A percentile compares a stretch with the other conserved stretches of the same genome.
phyloP scores from a whole-genome alignment of 2,329 filamentous ascomycete genomes.

The Monilinia polystroma region DNA sequence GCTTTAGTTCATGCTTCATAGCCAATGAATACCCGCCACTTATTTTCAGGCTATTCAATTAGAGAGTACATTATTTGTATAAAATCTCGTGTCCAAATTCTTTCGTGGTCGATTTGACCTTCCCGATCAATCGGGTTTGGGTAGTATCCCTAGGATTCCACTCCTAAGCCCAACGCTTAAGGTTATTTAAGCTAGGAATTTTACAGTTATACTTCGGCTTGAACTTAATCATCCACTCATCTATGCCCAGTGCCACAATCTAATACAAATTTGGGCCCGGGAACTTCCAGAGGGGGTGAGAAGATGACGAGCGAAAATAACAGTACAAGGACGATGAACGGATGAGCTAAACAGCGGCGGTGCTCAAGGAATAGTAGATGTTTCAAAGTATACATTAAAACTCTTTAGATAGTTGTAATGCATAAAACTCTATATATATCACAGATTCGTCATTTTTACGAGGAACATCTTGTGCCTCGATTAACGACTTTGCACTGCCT shows the following conservation, averaged over 20 bases:
- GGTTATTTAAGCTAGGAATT: constrained; percentile 14
- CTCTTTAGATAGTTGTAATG: constrained; percentile 18
- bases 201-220: constrained; percentile 16
- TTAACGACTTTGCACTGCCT: constrained; percentile 21
- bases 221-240: constrained; percentile 12
- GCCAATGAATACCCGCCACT: constrained; percentile 21
- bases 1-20: constrained; percentile 1
- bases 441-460: constrained; percentile 14
- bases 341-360: constrained; percentile 4
- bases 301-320: constrained; percentile 23
- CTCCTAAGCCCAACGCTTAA: constrained; percentile 16
- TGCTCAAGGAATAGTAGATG: constrained; percentile 4
- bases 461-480: constrained; percentile 22
- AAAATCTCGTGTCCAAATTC: constrained; percentile 12
- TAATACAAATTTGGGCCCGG: background rate
- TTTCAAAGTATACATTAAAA: constrained; percentile 8
- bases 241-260: constrained; percentile 19
- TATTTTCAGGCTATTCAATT: constrained; percentile 16
- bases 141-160: constrained; percentile 23
- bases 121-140: constrained; percentile 12
- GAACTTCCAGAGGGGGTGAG: constrained; percentile 8
- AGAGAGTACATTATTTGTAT: background rate
- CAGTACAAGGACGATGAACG: background rate
- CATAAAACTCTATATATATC: constrained; percentile 21
- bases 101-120: constrained; percentile 4